Conservation (phyloP, 768 basidiomycete genomes). For the Saitozyma sp. region DNA sequence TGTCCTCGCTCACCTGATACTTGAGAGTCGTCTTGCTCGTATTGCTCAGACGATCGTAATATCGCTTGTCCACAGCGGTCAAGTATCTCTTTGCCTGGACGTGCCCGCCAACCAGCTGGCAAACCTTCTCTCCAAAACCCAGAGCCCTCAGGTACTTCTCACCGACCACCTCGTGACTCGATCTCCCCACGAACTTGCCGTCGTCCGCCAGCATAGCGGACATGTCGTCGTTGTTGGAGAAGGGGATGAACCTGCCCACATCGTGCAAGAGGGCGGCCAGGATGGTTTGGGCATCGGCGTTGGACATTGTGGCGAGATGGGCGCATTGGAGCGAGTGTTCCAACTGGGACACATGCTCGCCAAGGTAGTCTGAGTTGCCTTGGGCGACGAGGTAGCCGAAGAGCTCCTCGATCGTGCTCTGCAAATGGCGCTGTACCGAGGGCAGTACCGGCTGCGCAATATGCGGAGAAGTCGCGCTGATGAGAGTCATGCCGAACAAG, state of each 20-base stretch:
- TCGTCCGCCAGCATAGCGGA: not conserved
- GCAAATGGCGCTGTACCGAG: not conserved
- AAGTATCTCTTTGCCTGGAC: slow-evolving; percentile 15
- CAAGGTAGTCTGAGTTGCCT: slow-evolving; percentile 16
- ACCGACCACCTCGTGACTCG: slow-evolving; percentile 11
- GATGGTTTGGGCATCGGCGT: slow-evolving; percentile 14
- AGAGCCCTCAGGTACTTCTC: slow-evolving; percentile 9
- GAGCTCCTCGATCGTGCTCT: not conserved
- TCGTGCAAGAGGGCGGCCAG: slow-evolving; percentile 15
- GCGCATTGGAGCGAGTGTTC: slow-evolving; percentile 18
- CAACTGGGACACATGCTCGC: slow-evolving; percentile 15
- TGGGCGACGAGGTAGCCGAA: slow-evolving; percentile 1
- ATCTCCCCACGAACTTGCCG: slow-evolving; percentile 7
- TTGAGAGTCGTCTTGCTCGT: slow-evolving; percentile 11
- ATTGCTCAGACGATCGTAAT: slow-evolving; percentile 9
- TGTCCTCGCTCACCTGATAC: slow-evolving; percentile 1
- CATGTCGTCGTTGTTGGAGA: slow-evolving; percentile 7
- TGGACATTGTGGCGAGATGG: slow-evolving; percentile 1
- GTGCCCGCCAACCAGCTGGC: slow-evolving; percentile 14
- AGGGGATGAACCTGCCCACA: slow-evolving; percentile 16
- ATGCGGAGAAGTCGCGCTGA: too few relatives aligned
- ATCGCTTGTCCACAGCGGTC: not conserved
- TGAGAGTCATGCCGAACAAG: too few relatives aligned
- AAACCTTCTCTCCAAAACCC: slow-evolving; percentile 15
- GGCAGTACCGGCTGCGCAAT: not conserved